Conservation (phyloP, 2,329 filamentous ascomycete species). For the Penicillium sp. region DNA sequence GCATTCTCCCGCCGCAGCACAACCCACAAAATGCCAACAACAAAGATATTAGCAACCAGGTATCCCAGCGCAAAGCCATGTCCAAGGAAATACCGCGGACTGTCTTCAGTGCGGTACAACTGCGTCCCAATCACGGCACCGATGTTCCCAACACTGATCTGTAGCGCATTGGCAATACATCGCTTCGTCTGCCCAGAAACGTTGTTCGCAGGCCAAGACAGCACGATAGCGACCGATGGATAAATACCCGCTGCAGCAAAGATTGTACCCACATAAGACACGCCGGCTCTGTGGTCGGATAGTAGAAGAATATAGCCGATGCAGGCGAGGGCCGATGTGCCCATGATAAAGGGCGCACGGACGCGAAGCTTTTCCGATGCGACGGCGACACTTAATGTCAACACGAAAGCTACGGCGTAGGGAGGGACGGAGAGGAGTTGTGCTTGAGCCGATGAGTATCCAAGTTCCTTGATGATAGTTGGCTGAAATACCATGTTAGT, state of each 20-base stretch:
- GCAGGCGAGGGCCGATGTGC: slow-evolving; percentile 56
- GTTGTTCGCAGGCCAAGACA: slow-evolving; percentile 72
- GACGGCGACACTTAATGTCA: slow-evolving; percentile 60
- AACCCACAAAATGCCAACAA: slow-evolving; percentile 55
- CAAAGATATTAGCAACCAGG: slow-evolving; percentile 57
- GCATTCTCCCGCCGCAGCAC: slow-evolving; percentile 61
- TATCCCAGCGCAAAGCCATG: slow-evolving; percentile 68
- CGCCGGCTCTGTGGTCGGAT: slow-evolving; percentile 53
- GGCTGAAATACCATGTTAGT: slow-evolving; percentile 26
- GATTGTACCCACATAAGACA: slow-evolving; percentile 63
- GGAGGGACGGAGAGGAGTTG: slow-evolving; percentile 64
- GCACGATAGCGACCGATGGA: slow-evolving; percentile 61
- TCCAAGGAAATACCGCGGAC: slow-evolving; percentile 64
- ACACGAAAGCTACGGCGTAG: slow-evolving; percentile 62
- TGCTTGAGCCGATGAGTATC: slow-evolving; percentile 43
- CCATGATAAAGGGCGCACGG: slow-evolving; percentile 65
- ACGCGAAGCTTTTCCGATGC: slow-evolving; percentile 59
- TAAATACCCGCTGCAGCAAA: slow-evolving; percentile 69
- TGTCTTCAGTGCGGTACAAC: slow-evolving; percentile 62
- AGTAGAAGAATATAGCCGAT: slow-evolving; percentile 65
- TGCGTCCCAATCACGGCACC: slow-evolving; percentile 70
- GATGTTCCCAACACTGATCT: slow-evolving; percentile 70
- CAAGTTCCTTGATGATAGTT: slow-evolving; percentile 45
- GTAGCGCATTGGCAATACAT: slow-evolving; percentile 67
- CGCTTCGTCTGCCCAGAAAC: slow-evolving; percentile 70